Evolutionary conservation across 176 grass and related monocot genomes (phyloP).

Genomic region (Thinopyrum elongatum): DNA sequence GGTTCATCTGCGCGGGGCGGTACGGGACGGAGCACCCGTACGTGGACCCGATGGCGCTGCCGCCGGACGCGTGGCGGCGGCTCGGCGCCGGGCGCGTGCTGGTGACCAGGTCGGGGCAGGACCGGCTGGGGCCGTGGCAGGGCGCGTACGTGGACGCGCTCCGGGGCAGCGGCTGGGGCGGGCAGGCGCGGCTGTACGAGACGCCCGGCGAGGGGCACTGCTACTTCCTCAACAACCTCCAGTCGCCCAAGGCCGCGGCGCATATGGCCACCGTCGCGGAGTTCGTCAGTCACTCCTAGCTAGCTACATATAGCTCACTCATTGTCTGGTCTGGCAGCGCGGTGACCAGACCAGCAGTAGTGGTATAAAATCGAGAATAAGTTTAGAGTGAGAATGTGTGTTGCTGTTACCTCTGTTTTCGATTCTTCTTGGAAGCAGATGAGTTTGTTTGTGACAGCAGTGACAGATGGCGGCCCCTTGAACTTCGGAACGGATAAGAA

Average conservation of each 20-base stretch:
- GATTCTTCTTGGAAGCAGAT: background rate
- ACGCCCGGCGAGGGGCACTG: slow-evolving; percentile 51
- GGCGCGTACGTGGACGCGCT: slow-evolving; percentile 52
- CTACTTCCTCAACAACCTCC: slow-evolving; percentile 56
- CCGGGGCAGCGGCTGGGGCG: slow-evolving; percentile 49
- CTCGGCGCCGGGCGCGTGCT: slow-evolving; percentile 36
- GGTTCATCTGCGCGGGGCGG: slow-evolving; percentile 52
- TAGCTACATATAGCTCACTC: background rate
- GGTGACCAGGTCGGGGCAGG: slow-evolving; percentile 52
- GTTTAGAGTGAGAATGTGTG: background rate
- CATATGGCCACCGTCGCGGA: slow-evolving; percentile 51
- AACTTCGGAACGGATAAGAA: background rate
- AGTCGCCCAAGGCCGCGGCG: slow-evolving; percentile 45
- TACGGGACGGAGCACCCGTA: slow-evolving; percentile 54
- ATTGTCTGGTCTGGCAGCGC: background rate
- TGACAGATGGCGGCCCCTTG: background rate
- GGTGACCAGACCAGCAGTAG: background rate
- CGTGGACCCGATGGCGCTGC: slow-evolving; percentile 56
- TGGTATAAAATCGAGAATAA: too few species aligned
- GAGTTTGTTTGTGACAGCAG: background rate
- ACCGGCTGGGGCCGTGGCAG: slow-evolving; percentile 51
- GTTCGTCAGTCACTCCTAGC: slow-evolving; percentile 23
- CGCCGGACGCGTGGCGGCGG: slow-evolving; percentile 29
- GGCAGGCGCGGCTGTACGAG: slow-evolving; percentile 27
- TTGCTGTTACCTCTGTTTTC: background rate